phyloP scores from a whole-genome alignment of 371 early-diverging fungal species.

The Saksenaea oblongispora region DNA sequence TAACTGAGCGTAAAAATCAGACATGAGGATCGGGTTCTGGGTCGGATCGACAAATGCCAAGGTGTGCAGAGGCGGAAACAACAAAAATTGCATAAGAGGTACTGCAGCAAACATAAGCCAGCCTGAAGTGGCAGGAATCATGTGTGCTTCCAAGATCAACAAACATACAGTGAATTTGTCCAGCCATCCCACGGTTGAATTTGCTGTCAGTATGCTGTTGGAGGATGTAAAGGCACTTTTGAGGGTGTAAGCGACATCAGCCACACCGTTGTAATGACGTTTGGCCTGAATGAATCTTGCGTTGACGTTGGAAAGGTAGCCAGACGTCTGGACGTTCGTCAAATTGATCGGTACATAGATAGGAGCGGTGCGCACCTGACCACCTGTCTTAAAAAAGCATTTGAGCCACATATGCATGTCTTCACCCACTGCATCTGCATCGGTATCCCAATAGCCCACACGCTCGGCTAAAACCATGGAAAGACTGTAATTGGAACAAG shows the following conservation, averaged over 20 bases:
- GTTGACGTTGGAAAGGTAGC: slow-evolving; percentile 54
- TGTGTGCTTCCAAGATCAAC: slow-evolving; percentile 54
- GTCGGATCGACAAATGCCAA: slow-evolving; percentile 34
- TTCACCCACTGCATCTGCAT: slow-evolving; percentile 80
- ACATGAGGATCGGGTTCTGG: slow-evolving; percentile 44
- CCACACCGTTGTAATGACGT: slow-evolving; percentile 66
- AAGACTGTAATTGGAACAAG: slow-evolving; percentile 78
- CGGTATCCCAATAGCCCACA: slow-evolving; percentile 80
- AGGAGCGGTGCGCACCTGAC: slow-evolving; percentile 62
- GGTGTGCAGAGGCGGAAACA: slow-evolving; percentile 42
- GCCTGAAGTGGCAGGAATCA: slow-evolving; percentile 55
- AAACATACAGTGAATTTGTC: slow-evolving; percentile 48
- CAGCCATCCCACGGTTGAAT: slow-evolving; percentile 21
- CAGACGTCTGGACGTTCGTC: slow-evolving; percentile 72
- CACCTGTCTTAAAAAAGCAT: slow-evolving; percentile 75
- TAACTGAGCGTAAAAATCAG: slow-evolving; percentile 42
- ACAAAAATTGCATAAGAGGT: slow-evolving; percentile 51
- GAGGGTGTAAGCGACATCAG: slow-evolving; percentile 60
- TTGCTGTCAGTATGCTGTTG: slow-evolving; percentile 24
- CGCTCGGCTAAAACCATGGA: slow-evolving; percentile 68
- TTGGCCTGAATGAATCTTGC: slow-evolving; percentile 74
- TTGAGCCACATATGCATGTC: slow-evolving; percentile 88
- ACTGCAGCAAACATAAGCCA: slow-evolving; percentile 65
- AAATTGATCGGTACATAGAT: slow-evolving; percentile 77
- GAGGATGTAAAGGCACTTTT: slow-evolving; percentile 19